Base-by-base conservation (phyloP, 1,139 yeast genomes). In the Barnettozyma hawaiiensis region DNA sequence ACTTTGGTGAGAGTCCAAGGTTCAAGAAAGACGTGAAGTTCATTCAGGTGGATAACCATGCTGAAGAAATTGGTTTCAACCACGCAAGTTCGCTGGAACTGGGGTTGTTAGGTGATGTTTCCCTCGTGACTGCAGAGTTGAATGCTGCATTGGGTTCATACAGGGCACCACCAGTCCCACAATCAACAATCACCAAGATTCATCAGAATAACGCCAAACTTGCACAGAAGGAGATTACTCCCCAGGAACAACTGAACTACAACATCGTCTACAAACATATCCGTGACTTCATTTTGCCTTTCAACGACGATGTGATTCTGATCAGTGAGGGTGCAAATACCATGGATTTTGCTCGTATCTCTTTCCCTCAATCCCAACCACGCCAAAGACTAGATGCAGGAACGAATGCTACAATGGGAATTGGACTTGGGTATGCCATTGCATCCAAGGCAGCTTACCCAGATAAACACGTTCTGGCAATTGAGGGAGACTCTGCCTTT, bases 401-500 rank as follows among this genome's bases (percentile, higher is more conserved):
- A 2, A 79, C 85, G 0, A 78, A 77, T 58, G 85, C 85, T 2
- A 79, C 85, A 0, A 80, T 81, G 86, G 86, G 86, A 3, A 66
- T 79, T 23, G 86, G 85, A 0, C 47, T 78, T 24, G 85, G 54
- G 0, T 80, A 80, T 52, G 81, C 83, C 1, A 73, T 80, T 47
- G 78, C 84, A 1, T 74, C 85, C 7, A 77, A 76, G 49, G 61
- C 64, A 3, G 70, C 75, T 0, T 49, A 62, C 9, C 79, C 80
- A 0, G 55, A 62, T 1, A 63, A 68, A 37, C 57, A 64, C 10
- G 77, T 78, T 1, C 61, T 80, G 3, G 75, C 81, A n/a, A 73
- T 80, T 34, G 81, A 77, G 54, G 86, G 86, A 5, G 86, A 80
- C 57, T 80, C 86, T 1, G 85, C 86, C 1, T 78, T 80, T 63